Evolutionary conservation across 306 rosid genomes (phyloP), one percentile per base, ranked within the genome.

Genomic region (Gleditsia sinensis): DNA sequence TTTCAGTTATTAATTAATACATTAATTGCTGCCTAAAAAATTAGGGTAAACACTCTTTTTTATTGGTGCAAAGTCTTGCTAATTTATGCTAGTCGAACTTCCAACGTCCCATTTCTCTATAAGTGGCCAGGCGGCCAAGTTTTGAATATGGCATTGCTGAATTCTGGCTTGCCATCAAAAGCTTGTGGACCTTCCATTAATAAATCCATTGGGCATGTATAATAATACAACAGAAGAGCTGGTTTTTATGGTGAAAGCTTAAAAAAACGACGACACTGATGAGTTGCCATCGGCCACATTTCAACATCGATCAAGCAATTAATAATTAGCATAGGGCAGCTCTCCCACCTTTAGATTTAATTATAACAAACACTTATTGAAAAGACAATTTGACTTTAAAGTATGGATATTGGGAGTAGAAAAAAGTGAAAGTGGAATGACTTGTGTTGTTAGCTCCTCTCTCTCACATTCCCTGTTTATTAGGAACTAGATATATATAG

Each of bases 331-430:
- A 19, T 32, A 74, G 19, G 8, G 59, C 20, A 25, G 70, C 66
- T 9, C 74, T 51, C 67, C 50, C 32, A 57, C 57, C 59, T 59
- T 80, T 80, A 58, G 59, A 67, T 51, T 57, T 16, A 13, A 66
- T 58, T 27, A 60, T 63, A 64, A 32, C 48, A 16, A 30, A 58
- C 21, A 58, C 65, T 58, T 67, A 9, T 54, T 37, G 50, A 55
- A 79, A 79, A 48, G 79, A 72, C 75, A 25, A 65, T 56, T 74
- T 80, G 75, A 74, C 75, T 66, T 54, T 33, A 1, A 62, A 78
- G 24, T 17, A 78, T 62, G 19, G 25, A 34, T 8, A n/a, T 58
- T 13, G 30, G 53, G 10, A 43, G 23, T 43, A 14, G 21, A 58
- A 34, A 28, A 54, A 65, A 78, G 49, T 49, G 37, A 13, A 30